These are phyloP conservation scores for Zanthoxylum bungeanum DNA, from an alignment of 345 rosid species.

Conservation along the genomic window DNA sequence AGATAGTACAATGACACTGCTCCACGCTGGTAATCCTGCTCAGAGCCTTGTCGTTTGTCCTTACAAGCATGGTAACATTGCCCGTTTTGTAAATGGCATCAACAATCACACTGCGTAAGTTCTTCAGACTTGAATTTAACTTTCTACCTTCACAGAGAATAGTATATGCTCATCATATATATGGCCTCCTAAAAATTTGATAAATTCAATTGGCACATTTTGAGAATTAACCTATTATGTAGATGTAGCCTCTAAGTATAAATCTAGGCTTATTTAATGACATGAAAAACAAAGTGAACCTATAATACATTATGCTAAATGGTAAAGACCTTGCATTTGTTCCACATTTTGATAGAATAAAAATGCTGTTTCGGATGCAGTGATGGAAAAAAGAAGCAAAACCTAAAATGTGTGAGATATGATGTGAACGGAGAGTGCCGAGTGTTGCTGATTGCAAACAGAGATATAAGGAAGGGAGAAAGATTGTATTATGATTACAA, in stretches of 20 bases:
- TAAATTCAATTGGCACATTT: neutral
- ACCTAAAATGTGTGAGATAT: slow-evolving; percentile 86
- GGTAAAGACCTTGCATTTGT: neutral
- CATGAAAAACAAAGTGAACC: neutral
- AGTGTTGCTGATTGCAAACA: slow-evolving; percentile 81
- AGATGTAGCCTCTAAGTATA: no score
- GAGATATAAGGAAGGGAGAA: slow-evolving; percentile 79
- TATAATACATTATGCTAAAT: neutral
- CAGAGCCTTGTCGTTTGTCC: slow-evolving; percentile 89
- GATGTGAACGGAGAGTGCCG: slow-evolving; percentile 76
- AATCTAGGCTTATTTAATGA: neutral
- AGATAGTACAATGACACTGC: slow-evolving; percentile 96
- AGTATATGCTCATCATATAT: neutral
- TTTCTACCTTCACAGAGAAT: neutral
- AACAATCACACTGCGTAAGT: slow-evolving; percentile 88
- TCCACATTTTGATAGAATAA: neutral
- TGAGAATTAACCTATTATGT: neutral
- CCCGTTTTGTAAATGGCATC: slow-evolving; percentile 91
- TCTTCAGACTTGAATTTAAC: neutral
- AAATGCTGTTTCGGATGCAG: slow-evolving; percentile 39
- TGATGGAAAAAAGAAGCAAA: slow-evolving; percentile 95
- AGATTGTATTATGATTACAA: slow-evolving; percentile 92
- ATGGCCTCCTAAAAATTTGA: neutral
- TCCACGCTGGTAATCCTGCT: slow-evolving; percentile 55
- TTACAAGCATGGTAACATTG: slow-evolving; percentile 69